Percentiles rank a stretch among this genome's conserved stretches.
phyloP scores from a whole-genome alignment of 257 asterid genomes.

The Verbena officinalis region DNA sequence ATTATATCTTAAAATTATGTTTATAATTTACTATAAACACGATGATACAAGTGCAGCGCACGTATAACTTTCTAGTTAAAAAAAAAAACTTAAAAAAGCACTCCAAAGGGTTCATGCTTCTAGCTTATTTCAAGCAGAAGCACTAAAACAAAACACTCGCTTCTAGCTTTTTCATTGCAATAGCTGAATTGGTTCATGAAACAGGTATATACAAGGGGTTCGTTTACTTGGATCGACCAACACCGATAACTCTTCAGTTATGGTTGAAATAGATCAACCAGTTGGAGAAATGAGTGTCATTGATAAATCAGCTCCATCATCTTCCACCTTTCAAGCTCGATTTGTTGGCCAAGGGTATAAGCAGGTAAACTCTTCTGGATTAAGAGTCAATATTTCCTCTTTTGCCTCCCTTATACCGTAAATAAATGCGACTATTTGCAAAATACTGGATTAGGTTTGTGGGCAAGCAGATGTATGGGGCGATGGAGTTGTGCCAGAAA shows the following conservation, averaged over 20 bases:
- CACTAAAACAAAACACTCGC: neutral
- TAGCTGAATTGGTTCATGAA: slow-evolving; percentile 23
- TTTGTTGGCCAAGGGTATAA: slow-evolving; percentile 94
- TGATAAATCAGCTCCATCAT: slow-evolving; percentile 34
- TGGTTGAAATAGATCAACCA: slow-evolving; percentile 33
- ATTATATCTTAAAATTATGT: too few relatives aligned
- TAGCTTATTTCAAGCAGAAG: neutral
- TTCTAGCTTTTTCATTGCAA: neutral
- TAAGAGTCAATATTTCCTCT: neutral
- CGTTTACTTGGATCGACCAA: slow-evolving; percentile 55
- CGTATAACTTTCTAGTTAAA: too few relatives aligned
- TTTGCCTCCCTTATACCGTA: neutral
- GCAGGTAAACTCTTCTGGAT: slow-evolving; percentile 54
- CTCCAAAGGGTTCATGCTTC: too few relatives aligned
- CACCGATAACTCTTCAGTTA: slow-evolving; percentile 31
- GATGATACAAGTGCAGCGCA: too few relatives aligned
- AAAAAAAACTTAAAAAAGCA: neutral
- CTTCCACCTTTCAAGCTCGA: slow-evolving; percentile 63
- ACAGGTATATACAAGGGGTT: slow-evolving; percentile 84
- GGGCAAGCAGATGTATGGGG: slow-evolving; percentile 95
- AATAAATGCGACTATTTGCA: neutral
- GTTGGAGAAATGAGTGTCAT: slow-evolving; percentile 43
- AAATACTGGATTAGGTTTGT: slow-evolving; percentile 61
- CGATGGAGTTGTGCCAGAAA: slow-evolving; percentile 88
- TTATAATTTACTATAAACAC: too few relatives aligned